Evolutionary conservation across 805 yeast genomes (phyloP).

Genomic region (Yarrowia sp.): DNA sequence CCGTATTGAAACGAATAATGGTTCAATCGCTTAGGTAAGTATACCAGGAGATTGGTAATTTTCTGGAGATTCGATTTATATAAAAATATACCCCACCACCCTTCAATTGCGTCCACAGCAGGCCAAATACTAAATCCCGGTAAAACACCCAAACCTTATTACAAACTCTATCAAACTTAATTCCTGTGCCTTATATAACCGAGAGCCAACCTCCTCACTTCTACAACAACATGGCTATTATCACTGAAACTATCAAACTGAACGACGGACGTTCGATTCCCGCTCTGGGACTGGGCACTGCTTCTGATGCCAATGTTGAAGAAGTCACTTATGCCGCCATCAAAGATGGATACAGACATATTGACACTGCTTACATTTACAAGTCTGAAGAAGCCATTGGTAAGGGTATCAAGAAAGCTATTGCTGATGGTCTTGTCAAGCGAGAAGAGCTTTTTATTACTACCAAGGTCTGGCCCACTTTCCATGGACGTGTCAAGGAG

Average conservation of each 20-base stretch:
- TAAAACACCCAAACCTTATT: too few species aligned
- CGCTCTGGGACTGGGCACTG: conserved; percentile 70
- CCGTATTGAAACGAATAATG: too few species aligned
- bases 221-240: conserved; percentile 7
- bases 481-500: conserved; percentile 44
- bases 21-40: too few species aligned
- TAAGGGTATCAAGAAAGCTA: conserved; percentile 41
- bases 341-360: conserved; percentile 65
- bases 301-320: conserved; percentile 54
- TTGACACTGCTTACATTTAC: conserved; percentile 73
- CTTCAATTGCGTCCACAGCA: neutral
- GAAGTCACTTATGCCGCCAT: conserved; percentile 44
- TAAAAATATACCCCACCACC: too few species aligned
- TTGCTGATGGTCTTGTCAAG: conserved; percentile 48
- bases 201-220: too few species aligned
- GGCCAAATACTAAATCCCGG: neutral
- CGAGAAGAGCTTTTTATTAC: conserved; percentile 67
- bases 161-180: too few species aligned
- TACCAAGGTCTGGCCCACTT: conserved; percentile 55
- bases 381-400: conserved; percentile 67
- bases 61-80: neutral
- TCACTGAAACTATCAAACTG: conserved; percentile 30
- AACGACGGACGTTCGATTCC: conserved; percentile 68
- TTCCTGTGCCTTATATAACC: neutral
- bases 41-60: too few species aligned